A percentile compares a stretch with the other conserved stretches of the same genome.
Evolutionary conservation across 2,329 filamentous ascomycete species (phyloP).

Genomic region (Lachnellula arida): DNA sequence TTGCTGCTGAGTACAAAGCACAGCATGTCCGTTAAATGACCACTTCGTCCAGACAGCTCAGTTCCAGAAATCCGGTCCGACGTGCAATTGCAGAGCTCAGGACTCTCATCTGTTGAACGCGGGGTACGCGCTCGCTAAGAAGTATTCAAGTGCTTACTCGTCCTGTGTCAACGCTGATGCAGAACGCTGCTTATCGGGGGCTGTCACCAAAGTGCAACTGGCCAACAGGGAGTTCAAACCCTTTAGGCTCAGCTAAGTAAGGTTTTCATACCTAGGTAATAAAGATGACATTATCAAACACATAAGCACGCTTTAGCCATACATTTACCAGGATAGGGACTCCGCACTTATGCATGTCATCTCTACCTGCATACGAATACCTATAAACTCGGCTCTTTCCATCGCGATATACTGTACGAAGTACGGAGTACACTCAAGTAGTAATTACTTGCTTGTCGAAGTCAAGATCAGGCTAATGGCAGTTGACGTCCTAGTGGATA

Average conservation of each 20-base stretch:
- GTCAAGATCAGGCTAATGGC: background rate
- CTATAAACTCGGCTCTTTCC: background rate
- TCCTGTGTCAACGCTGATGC: background rate
- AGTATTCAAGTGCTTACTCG: too few relatives aligned
- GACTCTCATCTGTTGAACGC: too few relatives aligned
- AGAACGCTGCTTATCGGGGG: background rate
- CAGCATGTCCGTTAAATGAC: background rate
- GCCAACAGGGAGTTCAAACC: background rate
- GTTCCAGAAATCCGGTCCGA: constrained; percentile 6
- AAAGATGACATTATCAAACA: background rate
- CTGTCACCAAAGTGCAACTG: too few relatives aligned
- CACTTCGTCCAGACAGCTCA: background rate
- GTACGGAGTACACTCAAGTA: background rate
- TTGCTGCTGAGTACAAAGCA: background rate
- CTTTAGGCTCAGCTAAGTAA: background rate
- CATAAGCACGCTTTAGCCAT: background rate
- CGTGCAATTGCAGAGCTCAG: background rate
- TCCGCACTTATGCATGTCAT: background rate
- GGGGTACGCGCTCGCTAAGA: too few relatives aligned
- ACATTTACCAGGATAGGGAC: background rate
- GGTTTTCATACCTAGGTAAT: background rate
- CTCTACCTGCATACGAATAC: background rate
- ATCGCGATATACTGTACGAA: background rate
- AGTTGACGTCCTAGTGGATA: background rate
- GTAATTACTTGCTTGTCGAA: background rate